Percentiles rank a stretch among this genome's conserved stretches.
These are phyloP conservation scores for Aureobasidium sp. DNA, from an alignment of 2,329 filamentous ascomycete species.

Conservation along the genomic window DNA sequence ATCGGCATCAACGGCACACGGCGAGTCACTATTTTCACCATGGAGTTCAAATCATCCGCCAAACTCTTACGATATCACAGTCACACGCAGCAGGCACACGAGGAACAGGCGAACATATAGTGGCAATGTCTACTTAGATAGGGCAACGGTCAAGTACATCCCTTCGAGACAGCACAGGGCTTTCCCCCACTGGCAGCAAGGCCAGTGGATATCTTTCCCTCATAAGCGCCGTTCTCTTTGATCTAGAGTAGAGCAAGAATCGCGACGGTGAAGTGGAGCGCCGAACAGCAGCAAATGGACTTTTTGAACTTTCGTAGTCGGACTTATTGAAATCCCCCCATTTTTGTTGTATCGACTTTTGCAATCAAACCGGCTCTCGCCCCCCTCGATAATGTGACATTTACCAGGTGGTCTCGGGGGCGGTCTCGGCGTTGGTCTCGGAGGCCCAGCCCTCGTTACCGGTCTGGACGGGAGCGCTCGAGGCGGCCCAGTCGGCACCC, in stretches of 20 bases:
- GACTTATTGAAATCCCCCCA: slow-evolving; percentile 9
- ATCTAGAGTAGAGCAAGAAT: slow-evolving; percentile 19
- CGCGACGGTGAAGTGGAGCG: slow-evolving; percentile 20
- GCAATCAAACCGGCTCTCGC: slow-evolving; percentile 8
- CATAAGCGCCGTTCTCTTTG: slow-evolving; percentile 75
- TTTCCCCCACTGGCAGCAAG: slow-evolving; percentile 67
- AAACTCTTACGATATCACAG: neutral
- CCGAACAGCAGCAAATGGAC: slow-evolving; percentile 13
- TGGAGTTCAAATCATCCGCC: neutral
- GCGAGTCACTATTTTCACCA: neutral
- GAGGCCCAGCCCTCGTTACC: slow-evolving; percentile 48
- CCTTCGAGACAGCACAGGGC: slow-evolving; percentile 85
- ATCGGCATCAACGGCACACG: neutral
- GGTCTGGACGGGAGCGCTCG: slow-evolving; percentile 39
- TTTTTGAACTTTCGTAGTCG: slow-evolving; percentile 13
- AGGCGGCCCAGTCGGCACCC: slow-evolving; percentile 62
- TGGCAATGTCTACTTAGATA: slow-evolving; percentile 18
- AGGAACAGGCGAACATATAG: slow-evolving; percentile 16
- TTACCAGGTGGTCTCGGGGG: slow-evolving; percentile 41
- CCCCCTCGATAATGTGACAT: slow-evolving; percentile 19
- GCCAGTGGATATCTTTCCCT: slow-evolving; percentile 95
- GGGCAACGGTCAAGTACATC: slow-evolving; percentile 86
- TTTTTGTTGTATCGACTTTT: slow-evolving; percentile 11
- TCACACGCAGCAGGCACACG: slow-evolving; percentile 1
- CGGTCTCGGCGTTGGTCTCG: slow-evolving; percentile 28